These are phyloP conservation scores for Quercus tomentella DNA, from an alignment of 331 rosid species.

Conservation along the genomic window DNA sequence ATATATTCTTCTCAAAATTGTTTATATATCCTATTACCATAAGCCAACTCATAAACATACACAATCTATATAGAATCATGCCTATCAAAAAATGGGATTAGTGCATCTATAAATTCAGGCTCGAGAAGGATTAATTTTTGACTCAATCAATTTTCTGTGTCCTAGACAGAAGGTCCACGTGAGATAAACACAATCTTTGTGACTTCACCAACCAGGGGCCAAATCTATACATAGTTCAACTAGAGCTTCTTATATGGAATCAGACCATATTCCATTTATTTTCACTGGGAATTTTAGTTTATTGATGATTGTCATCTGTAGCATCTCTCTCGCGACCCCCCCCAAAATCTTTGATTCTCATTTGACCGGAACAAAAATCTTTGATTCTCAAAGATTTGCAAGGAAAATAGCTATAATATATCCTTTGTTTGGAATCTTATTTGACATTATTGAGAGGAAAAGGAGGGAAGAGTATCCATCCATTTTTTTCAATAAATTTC, in stretches of 20 bases:
- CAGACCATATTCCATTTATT: not conserved
- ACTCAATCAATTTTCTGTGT: no score
- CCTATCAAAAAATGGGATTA: no score
- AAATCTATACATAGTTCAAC: not conserved
- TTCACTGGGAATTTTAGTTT: not conserved
- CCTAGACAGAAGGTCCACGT: no score
- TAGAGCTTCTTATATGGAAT: not conserved
- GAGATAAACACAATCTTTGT: no score
- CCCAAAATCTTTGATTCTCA: not conserved
- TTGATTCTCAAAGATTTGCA: not conserved
- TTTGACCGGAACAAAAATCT: not conserved
- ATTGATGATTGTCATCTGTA: not conserved
- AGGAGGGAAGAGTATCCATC: not conserved
- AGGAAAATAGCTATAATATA: not conserved
- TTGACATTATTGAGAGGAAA: not conserved
- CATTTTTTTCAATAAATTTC: not conserved
- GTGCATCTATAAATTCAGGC: no score
- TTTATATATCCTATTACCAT: no score
- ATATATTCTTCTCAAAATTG: no score
- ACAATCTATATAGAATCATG: no score
- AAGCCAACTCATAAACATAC: no score
- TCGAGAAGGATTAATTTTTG: no score
- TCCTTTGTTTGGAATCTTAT: not conserved
- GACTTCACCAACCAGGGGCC: no score
- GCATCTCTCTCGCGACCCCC: not conserved